These are phyloP conservation scores for Tarenaya hassleriana DNA, from an alignment of 345 rosid species.

Conservation along the genomic window DNA sequence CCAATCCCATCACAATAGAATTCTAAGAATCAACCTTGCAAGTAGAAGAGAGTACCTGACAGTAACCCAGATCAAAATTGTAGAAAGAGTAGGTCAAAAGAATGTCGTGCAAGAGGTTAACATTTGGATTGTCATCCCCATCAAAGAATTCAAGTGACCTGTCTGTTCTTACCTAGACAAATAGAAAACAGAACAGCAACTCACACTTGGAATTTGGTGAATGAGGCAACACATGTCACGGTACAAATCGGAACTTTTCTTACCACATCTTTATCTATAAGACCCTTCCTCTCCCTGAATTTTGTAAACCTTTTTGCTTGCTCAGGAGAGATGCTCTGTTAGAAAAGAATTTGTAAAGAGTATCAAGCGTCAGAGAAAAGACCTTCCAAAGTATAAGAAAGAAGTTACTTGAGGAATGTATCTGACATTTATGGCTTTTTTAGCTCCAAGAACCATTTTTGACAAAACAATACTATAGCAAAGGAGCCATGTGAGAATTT, in stretches of 20 bases:
- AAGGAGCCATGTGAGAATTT: too few relatives aligned
- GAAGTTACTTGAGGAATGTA: constrained; percentile 1
- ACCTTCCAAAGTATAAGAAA: background rate
- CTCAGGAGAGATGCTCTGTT: constrained; percentile 82
- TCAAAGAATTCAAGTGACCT: constrained; percentile 67
- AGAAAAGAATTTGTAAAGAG: constrained; percentile 16
- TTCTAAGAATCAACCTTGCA: constrained; percentile 5
- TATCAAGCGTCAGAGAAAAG: constrained; percentile 17
- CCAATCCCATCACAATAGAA: too few relatives aligned
- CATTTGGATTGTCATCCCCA: constrained; percentile 88
- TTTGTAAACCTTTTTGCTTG: constrained; percentile 94
- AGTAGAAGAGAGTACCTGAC: constrained; percentile 64
- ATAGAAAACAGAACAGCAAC: constrained; percentile 3
- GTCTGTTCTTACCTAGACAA: constrained; percentile 89
- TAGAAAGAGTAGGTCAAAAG: constrained; percentile 87
- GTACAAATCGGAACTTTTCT: constrained; percentile 20
- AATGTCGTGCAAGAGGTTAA: constrained; percentile 73
- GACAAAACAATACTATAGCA: too few relatives aligned
- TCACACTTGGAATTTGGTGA: constrained; percentile 1
- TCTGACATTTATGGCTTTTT: constrained; percentile 1
- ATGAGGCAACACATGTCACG: background rate
- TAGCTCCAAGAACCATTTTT: too few relatives aligned
- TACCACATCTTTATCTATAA: constrained; percentile 95
- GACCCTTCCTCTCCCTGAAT: constrained; percentile 89
- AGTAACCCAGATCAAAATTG: constrained; percentile 96